These are phyloP conservation scores for Protea cynaroides DNA, from an alignment of 164 flowering plant genomes.

Conservation along the genomic window DNA sequence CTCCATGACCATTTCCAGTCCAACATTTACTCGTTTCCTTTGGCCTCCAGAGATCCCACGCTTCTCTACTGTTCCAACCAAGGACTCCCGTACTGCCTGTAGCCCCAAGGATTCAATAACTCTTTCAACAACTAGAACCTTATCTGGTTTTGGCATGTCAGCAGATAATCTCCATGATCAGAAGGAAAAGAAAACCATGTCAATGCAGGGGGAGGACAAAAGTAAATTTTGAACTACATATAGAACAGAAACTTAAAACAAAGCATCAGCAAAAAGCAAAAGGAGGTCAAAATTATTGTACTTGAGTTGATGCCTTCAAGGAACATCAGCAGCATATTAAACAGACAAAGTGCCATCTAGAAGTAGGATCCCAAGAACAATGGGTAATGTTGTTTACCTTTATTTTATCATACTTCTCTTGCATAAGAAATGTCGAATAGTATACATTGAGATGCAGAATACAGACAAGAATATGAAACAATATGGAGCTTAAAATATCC, in stretches of 20 bases:
- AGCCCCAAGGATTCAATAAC: conserved; percentile 91
- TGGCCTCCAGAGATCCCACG: conserved; percentile 99
- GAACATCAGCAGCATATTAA: no score
- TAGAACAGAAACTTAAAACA: not conserved
- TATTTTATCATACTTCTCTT: no score
- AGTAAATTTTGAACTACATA: not conserved
- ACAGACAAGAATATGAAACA: no score
- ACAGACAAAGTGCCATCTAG: no score
- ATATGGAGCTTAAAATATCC: no score
- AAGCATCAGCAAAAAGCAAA: not conserved
- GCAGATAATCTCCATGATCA: conserved; percentile 57
- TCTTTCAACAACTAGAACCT: conserved; percentile 88
- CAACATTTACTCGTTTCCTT: conserved; percentile 96
- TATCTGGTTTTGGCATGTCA: conserved; percentile 71
- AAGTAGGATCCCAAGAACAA: no score
- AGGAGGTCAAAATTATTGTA: no score
- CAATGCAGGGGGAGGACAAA: conserved; percentile 1
- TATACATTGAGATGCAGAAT: no score
- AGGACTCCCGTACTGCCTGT: conserved; percentile 72
- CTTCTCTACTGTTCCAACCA: conserved; percentile 97
- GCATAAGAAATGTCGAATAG: no score
- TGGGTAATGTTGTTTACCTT: no score
- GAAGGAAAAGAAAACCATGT: conserved; percentile 8
- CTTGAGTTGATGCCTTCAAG: no score
- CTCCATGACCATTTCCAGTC: conserved; percentile 98